phyloP scores from a whole-genome alignment of 805 yeast genomes.

The Spathaspora sp. region DNA sequence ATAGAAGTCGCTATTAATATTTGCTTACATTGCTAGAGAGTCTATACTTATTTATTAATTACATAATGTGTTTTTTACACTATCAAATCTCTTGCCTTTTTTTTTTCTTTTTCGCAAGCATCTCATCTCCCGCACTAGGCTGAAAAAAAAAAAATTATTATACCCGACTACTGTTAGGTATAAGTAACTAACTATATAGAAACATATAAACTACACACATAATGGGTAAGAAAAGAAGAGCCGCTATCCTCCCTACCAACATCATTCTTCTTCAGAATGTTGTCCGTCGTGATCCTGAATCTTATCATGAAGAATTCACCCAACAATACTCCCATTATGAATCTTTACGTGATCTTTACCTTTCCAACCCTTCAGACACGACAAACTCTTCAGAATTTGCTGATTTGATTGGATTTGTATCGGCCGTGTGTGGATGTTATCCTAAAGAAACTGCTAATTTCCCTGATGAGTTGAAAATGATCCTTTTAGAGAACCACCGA shows the following conservation, averaged over 20 bases:
- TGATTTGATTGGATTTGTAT: conserved; percentile 83
- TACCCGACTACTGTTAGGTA: not conserved
- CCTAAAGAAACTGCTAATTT: conserved; percentile 84
- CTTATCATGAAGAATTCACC: conserved; percentile 89
- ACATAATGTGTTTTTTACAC: not conserved
- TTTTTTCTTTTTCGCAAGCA: not conserved
- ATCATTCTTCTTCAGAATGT: conserved; percentile 88
- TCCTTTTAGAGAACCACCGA: conserved; percentile 73
- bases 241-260: conserved; percentile 89
- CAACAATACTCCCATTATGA: conserved; percentile 93
- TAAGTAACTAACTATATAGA: not conserved
- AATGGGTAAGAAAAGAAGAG: conserved; percentile 88
- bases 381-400: conserved; percentile 63
- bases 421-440: conserved; percentile 88
- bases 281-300: conserved; percentile 89
- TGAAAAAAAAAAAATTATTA: not conserved
- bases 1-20: not conserved
- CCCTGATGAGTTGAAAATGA: conserved; percentile 72
- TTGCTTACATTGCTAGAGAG: not conserved
- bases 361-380: conserved; percentile 59
- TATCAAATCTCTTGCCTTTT: not conserved
- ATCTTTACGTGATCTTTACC: conserved; percentile 81
- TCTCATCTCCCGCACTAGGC: not conserved
- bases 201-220: conserved; percentile 6
- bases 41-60: not conserved